Evolutionary conservation across 495 filamentous ascomycete species (phyloP).

Genomic region (Hypoxylon rickii): DNA sequence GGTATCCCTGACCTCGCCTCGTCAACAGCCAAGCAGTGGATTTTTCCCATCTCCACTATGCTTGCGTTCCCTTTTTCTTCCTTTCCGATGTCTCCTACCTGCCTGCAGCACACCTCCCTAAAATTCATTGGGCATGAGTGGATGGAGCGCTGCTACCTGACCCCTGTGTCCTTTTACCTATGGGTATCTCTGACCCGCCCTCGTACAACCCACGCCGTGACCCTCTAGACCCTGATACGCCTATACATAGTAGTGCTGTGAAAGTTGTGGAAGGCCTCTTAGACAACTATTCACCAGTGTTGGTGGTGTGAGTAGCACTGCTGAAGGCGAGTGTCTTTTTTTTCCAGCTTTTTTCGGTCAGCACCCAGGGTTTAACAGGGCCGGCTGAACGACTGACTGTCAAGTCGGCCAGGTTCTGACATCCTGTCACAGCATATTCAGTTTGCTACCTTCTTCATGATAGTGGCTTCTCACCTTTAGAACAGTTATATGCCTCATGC

Average conservation of each 20-base stretch:
- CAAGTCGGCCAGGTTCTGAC: slow-evolving; percentile 11
- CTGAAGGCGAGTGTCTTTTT: slow-evolving; percentile 22
- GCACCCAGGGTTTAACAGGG: slow-evolving; percentile 27
- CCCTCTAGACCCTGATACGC: slow-evolving; percentile 26
- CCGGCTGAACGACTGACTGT: slow-evolving; percentile 15
- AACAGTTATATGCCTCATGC: slow-evolving; percentile 29
- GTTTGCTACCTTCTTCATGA: slow-evolving; percentile 27
- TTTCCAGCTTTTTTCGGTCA: slow-evolving; percentile 39
- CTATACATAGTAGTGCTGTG: no score
- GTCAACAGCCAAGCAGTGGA: slow-evolving; percentile 35
- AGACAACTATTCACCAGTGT: slow-evolving; percentile 25
- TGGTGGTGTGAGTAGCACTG: slow-evolving; percentile 4
- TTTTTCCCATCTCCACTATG: slow-evolving; percentile 38
- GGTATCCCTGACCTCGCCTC: slow-evolving; percentile 25
- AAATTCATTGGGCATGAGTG: slow-evolving; percentile 42
- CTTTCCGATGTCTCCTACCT: no score
- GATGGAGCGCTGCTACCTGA: slow-evolving; percentile 38
- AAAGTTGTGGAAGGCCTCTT: slow-evolving; percentile 3
- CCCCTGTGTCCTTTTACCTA: slow-evolving; percentile 35
- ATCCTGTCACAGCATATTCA: slow-evolving; percentile 22
- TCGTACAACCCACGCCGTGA: slow-evolving; percentile 25
- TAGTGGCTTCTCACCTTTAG: slow-evolving; percentile 2
- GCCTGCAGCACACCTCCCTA: slow-evolving; percentile 28
- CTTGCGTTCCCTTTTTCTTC: slow-evolving; percentile 30
- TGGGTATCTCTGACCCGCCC: slow-evolving; percentile 29